Evolutionary conservation across 768 basidiomycete genomes (phyloP).

Genomic region (Naganishia randhawae): DNA sequence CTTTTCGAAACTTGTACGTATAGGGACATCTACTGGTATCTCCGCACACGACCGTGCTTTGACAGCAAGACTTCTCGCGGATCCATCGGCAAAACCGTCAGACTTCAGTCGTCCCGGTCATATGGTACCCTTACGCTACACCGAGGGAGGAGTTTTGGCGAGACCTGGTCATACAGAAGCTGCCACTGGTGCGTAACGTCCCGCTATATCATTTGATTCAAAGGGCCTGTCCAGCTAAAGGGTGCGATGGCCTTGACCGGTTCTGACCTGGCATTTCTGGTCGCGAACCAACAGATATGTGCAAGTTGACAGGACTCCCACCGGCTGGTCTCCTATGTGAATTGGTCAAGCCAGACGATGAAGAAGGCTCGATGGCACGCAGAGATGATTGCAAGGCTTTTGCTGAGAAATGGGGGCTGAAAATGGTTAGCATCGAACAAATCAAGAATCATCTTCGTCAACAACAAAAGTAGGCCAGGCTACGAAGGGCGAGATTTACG

Average conservation of each 20-base stretch:
- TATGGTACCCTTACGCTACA: conserved; percentile 85
- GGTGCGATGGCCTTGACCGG: no score
- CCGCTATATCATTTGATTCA: not conserved
- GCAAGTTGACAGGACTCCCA: conserved; percentile 65
- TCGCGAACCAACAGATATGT: conserved; percentile 71
- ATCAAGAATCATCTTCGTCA: conserved; percentile 49
- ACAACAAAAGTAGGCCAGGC: not conserved
- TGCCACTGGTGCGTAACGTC: conserved; percentile 57
- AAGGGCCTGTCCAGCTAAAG: not conserved
- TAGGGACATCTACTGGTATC: conserved; percentile 91
- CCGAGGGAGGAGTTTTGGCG: conserved; percentile 75
- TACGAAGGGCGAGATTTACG: not conserved
- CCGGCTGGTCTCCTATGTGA: conserved; percentile 85
- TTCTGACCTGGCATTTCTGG: not conserved
- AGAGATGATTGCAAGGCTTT: conserved; percentile 88
- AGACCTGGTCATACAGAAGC: conserved; percentile 92
- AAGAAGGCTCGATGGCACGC: conserved; percentile 84
- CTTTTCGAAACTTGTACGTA: conserved; percentile 18
- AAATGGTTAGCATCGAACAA: conserved; percentile 86
- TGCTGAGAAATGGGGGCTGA: conserved; percentile 81
- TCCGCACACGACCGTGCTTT: conserved; percentile 91
- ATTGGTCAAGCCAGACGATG: conserved; percentile 81
- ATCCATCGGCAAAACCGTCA: conserved; percentile 55
- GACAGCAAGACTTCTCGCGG: conserved; percentile 76
- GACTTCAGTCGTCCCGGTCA: conserved; percentile 93